Percentiles rank a stretch among this genome's conserved stretches.
Evolutionary conservation across 1,284 basidiomycete species (phyloP).

Genomic region (Pulveroboletus sp.): DNA sequence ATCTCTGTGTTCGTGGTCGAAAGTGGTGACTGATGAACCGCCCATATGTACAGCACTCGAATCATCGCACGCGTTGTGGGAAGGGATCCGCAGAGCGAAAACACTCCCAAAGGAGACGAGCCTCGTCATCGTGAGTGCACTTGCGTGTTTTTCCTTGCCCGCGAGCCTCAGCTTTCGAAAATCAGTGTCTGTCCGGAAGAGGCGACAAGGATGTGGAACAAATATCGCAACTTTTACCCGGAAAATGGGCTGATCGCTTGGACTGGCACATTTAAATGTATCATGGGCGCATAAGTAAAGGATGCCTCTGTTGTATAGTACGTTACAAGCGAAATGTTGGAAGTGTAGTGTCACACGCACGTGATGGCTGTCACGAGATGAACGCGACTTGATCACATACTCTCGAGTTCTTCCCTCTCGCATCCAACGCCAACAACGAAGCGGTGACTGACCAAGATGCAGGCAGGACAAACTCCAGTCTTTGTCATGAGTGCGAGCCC

Average conservation of each 20-base stretch:
- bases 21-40: background rate
- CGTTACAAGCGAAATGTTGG: background rate
- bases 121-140: conserved; percentile 3
- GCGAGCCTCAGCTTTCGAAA: background rate
- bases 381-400: background rate
- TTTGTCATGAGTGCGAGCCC: conserved; percentile 49
- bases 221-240: conserved; percentile 1
- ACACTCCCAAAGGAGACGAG: background rate
- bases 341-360: conserved; percentile 1
- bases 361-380: conserved; percentile 7
- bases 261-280: conserved; percentile 6
- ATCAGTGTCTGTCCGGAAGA: conserved; percentile 3
- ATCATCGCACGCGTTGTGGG: conserved; percentile 1
- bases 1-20: background rate
- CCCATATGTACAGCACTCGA: background rate
- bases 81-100: conserved; percentile 3
- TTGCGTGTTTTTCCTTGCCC: background rate
- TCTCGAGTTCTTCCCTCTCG: too few relatives aligned
- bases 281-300: background rate
- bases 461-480: conserved; percentile 63
- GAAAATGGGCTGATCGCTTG: background rate
- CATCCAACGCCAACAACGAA: background rate
- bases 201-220: conserved; percentile 9
- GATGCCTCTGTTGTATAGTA: too few relatives aligned
- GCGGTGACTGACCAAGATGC: conserved; percentile 34